Percentiles rank a stretch among this genome's conserved stretches.
Evolutionary conservation across 306 rosid species (phyloP).

Genomic region (Bauhinia variegata): DNA sequence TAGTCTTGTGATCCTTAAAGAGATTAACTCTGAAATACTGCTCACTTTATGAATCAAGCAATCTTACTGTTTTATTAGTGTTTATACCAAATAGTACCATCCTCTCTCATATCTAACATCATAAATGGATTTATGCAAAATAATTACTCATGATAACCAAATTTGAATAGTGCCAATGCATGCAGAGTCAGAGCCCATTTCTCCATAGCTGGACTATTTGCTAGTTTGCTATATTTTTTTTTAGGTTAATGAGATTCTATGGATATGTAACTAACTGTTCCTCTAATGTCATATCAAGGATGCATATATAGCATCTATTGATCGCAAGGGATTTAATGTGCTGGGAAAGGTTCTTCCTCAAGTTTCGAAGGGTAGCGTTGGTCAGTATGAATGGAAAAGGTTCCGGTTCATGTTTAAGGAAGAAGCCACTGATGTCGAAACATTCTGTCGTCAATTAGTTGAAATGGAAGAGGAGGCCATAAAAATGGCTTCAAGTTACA

Average conservation of each 20-base stretch:
- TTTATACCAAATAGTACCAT: constrained; percentile 12
- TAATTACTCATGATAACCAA: not conserved
- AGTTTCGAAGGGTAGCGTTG: constrained; percentile 49
- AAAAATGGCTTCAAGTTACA: constrained; percentile 60
- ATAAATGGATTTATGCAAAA: not conserved
- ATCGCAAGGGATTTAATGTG: constrained; percentile 79
- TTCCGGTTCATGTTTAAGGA: constrained; percentile 65
- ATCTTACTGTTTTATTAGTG: constrained; percentile 2
- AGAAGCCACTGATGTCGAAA: constrained; percentile 62
- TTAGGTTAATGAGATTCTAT: constrained; percentile 9
- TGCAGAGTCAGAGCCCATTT: constrained; percentile 14
- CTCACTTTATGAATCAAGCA: not conserved
- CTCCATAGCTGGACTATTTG: constrained; percentile 1
- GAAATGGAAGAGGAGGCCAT: constrained; percentile 86
- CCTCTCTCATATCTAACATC: constrained; percentile 2
- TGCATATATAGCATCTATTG: constrained; percentile 65
- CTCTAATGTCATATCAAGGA: constrained; percentile 54
- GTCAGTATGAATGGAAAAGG: constrained; percentile 70
- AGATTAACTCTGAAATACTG: not conserved
- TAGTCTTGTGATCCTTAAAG: not conserved
- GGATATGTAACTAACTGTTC: constrained; percentile 33
- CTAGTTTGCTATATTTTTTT: not conserved
- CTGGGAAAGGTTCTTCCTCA: constrained; percentile 62
- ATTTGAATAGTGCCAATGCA: not conserved
- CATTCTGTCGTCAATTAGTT: constrained; percentile 71